Evolutionary conservation across 73 alveolate species (phyloP).

Genomic region (Tetrahymena elliotti): DNA sequence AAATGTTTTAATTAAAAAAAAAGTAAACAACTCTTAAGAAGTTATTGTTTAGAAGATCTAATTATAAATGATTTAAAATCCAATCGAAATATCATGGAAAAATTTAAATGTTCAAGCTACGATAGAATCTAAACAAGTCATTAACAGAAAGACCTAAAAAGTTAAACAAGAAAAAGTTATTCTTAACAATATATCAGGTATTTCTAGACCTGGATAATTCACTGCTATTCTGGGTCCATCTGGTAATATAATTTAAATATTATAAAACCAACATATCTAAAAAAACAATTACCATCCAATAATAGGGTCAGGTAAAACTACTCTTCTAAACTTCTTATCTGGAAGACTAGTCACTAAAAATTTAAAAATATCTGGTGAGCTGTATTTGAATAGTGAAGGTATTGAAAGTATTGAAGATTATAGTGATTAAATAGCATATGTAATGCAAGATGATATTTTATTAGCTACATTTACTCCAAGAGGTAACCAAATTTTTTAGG

Average conservation of each 20-base stretch:
- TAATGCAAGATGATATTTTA: constrained; percentile 49
- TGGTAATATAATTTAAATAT: not conserved
- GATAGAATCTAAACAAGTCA: not conserved
- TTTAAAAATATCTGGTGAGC: constrained; percentile 21
- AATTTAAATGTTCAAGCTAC: not conserved
- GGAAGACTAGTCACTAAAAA: constrained; percentile 38
- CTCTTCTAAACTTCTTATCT: constrained; percentile 36
- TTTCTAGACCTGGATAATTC: constrained; percentile 43
- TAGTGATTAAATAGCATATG: constrained; percentile 41
- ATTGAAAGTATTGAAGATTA: constrained; percentile 24
- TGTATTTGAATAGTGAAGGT: constrained; percentile 11
- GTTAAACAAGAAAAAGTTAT: not conserved
- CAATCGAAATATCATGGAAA: not conserved
- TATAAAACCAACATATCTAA: not conserved
- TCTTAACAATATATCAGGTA: constrained; percentile 33
- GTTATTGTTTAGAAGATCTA: not conserved
- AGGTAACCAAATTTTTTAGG: constrained; percentile 1
- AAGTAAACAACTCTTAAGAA: not conserved
- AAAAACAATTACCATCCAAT: not conserved
- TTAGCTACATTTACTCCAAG: constrained; percentile 49
- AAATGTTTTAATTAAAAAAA: not conserved
- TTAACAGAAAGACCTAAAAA: not conserved
- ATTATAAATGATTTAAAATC: not conserved
- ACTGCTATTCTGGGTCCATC: constrained; percentile 59
- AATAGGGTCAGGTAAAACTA: constrained; percentile 45